These are phyloP conservation scores for Phaeotremella skinneri DNA, from an alignment of 768 basidiomycete species.

Conservation along the genomic window DNA sequence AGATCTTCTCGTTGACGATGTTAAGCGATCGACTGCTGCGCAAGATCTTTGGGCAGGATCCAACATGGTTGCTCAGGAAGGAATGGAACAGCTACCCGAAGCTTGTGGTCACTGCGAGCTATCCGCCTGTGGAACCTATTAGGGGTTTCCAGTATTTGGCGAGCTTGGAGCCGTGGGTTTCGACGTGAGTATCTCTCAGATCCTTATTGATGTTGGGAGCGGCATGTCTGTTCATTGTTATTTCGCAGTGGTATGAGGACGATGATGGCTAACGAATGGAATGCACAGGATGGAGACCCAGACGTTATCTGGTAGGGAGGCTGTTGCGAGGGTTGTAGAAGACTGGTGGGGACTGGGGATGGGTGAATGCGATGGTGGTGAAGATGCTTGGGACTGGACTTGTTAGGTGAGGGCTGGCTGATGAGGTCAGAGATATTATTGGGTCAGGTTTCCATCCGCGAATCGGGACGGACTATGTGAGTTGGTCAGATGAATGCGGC, in stretches of 20 bases:
- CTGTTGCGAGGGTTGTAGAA: constrained; percentile 72
- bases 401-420: constrained; percentile 16
- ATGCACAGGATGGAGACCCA: constrained; percentile 85
- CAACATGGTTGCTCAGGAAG: constrained; percentile 80
- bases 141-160: constrained; percentile 85
- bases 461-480: not conserved
- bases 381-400: constrained; percentile 72
- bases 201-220: too few species aligned
- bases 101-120: constrained; percentile 64
- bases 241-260: constrained; percentile 62
- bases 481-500: too few species aligned
- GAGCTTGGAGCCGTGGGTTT: constrained; percentile 78
- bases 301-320: constrained; percentile 75
- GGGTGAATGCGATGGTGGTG: constrained; percentile 58
- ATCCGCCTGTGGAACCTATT: constrained; percentile 75
- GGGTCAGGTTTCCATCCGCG: too few species aligned
- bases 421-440: not conserved
- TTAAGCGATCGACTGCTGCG: constrained; percentile 70
- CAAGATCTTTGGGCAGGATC: constrained; percentile 61
- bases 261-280: constrained; percentile 30
- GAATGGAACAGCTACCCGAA: constrained; percentile 55
- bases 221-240: too few species aligned
- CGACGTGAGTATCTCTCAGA: constrained; percentile 26
- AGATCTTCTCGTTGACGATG: constrained; percentile 73
- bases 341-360: constrained; percentile 71